These are phyloP conservation scores for Pseudogymnoascus sp. DNA, from an alignment of 2,329 filamentous ascomycete species.

Conservation along the genomic window DNA sequence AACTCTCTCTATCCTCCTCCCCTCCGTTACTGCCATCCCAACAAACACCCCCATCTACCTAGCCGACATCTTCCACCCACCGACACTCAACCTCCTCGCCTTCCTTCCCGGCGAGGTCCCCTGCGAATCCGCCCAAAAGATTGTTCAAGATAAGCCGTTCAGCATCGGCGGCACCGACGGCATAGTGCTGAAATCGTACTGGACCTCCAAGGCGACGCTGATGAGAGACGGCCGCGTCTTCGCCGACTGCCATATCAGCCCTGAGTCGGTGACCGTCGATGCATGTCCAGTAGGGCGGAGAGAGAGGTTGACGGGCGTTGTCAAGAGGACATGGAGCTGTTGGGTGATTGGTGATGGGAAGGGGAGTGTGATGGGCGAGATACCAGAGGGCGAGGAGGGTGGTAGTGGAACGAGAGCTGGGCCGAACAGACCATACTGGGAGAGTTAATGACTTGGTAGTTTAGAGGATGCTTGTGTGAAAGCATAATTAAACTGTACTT, in stretches of 20 bases:
- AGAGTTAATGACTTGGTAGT: background rate
- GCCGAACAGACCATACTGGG: background rate
- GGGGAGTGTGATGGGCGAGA: background rate
- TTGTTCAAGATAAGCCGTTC: background rate
- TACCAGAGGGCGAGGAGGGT: background rate
- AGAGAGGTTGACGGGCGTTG: background rate
- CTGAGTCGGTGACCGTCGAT: background rate
- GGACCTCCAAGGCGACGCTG: background rate
- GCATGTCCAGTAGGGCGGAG: background rate
- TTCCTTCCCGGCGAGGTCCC: background rate
- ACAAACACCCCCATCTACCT: constrained; percentile 8
- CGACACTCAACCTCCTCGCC: background rate
- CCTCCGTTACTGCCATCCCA: background rate
- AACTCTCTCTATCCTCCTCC: background rate
- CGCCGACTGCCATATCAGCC: background rate
- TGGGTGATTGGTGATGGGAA: background rate
- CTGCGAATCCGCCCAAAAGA: background rate
- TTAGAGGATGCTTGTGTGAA: background rate
- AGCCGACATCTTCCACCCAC: constrained; percentile 1
- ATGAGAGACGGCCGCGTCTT: background rate
- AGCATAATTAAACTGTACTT: background rate
- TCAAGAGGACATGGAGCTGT: background rate
- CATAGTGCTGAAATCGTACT: background rate
- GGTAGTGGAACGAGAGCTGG: background rate
- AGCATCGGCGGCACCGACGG: background rate